Conservation (phyloP, 768 basidiomycete genomes). For the Suillus subaureus region DNA sequence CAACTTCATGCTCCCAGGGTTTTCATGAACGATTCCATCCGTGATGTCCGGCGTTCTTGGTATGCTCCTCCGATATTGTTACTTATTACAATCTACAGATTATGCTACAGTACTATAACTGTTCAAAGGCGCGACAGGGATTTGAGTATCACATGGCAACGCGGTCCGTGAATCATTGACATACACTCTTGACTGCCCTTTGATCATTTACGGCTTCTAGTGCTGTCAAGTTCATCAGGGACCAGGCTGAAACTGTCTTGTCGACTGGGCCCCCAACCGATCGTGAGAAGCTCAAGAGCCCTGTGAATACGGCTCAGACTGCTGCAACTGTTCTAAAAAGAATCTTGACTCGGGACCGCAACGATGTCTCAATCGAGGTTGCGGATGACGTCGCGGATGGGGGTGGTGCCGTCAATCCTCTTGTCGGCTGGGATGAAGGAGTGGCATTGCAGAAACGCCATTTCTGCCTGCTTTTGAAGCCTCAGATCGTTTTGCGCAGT, state of each 20-base stretch:
- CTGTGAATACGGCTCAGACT: constrained; percentile 55
- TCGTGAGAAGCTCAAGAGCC: constrained; percentile 31
- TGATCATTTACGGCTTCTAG: constrained; percentile 36
- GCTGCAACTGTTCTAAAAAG: constrained; percentile 68
- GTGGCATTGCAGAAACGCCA: constrained; percentile 71
- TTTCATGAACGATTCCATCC: constrained; percentile 71
- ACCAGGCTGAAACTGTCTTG: constrained; percentile 61
- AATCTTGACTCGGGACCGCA: constrained; percentile 58
- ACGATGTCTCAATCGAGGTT: constrained; percentile 46
- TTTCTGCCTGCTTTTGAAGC: constrained; percentile 86
- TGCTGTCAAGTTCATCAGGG: constrained; percentile 85
- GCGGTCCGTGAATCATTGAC: constrained; percentile 48
- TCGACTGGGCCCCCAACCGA: constrained; percentile 19
- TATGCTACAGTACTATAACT: constrained; percentile 86
- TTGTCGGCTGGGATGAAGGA: constrained; percentile 73
- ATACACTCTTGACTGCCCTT: constrained; percentile 10
- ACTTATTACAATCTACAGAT: constrained; percentile 49
- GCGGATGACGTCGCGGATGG: constrained; percentile 31
- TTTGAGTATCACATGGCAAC: constrained; percentile 90
- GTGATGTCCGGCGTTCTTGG: constrained; percentile 59
- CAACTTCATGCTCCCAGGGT: constrained; percentile 87
- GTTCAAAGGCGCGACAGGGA: constrained; percentile 71
- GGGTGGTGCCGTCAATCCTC: constrained; percentile 50
- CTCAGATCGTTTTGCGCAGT: constrained; percentile 82
- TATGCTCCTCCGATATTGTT: constrained; percentile 6